Base-by-base conservation (phyloP, 768 basidiomycete genomes). In the Cubamyces sp. region DNA sequence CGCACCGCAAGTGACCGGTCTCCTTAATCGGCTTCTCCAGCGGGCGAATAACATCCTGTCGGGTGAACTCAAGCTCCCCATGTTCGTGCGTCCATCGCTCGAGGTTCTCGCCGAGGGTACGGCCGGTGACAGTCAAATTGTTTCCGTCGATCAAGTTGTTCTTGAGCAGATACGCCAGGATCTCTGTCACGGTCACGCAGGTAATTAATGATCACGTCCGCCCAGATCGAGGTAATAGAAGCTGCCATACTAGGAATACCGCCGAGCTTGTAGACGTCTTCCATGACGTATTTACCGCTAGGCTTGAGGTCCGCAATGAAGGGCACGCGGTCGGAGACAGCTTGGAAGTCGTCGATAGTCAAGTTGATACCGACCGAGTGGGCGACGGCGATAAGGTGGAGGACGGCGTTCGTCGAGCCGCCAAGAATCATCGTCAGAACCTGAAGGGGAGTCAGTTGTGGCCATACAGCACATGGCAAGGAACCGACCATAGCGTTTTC, bases 271-370 rank as follows among this genome's bases (percentile, higher is more conserved):
- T 92, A 87, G 9, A 99, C 87, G 71, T 98, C 92, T 76, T 96
- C 95, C 94, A 98, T 97, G 68, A 98, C 93, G 81, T 98, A 98
- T 76, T 95, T 95, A 40, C 97, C 97, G 65, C 92, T 94, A 0
- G 97, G 97, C 73, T 96, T 97, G 66, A 99, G 85, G 76, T 99
- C 92, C 23, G 96, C 96, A 65, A 98, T 81, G 84, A 98, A 96
- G 11, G 97, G 97, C 1, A 83, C 87, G 48, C 91, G 86, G 74
- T 99, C 96, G 6, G 95, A 96, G 55, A 98, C 93, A 57, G 74
- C 78, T 75, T 97, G 95, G 83, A 98, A 93, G 74, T 98, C 97
- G 69, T 96, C 94, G 53, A 98, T 79, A 37, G 84, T 84, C 61
- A 99, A 83, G 46, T 84, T 84, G 77, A 99, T 88, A 25, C 95